phyloP scores from a whole-genome alignment of 306 rosid genomes.

The Vachellia collinsii region DNA sequence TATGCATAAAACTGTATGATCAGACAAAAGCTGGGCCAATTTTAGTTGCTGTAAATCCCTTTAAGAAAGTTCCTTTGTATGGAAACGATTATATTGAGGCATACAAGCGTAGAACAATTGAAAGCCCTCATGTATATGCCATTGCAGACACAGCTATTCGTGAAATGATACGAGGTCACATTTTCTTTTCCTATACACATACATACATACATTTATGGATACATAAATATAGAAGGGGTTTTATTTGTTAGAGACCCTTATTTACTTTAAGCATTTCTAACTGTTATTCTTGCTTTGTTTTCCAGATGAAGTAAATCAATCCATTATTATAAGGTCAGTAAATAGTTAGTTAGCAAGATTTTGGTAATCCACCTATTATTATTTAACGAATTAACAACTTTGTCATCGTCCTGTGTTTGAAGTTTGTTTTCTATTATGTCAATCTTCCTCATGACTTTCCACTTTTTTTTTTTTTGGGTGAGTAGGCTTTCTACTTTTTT shows the following conservation, averaged over 20 bases:
- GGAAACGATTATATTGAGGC: conserved; percentile 86
- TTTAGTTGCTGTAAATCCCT: conserved; percentile 95
- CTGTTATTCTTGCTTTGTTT: conserved; percentile 31
- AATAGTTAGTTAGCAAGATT: conserved; percentile 6
- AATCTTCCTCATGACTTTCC: conserved; percentile 10
- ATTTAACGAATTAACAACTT: conserved; percentile 14
- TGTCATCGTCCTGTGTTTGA: neutral
- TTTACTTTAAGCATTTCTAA: conserved; percentile 41
- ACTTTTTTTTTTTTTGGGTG: conserved; percentile 12
- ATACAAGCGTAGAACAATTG: conserved; percentile 69
- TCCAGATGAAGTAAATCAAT: conserved; percentile 98
- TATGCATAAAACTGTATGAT: conserved; percentile 37
- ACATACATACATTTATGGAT: neutral
- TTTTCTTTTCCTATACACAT: conserved; percentile 19
- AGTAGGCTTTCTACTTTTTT: conserved; percentile 2
- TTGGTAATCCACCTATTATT: neutral
- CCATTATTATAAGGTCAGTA: conserved; percentile 94
- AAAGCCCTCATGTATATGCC: conserved; percentile 96
- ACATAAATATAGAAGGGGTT: conserved; percentile 23
- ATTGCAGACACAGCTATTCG: conserved; percentile 91
- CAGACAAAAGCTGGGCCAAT: conserved; percentile 99
- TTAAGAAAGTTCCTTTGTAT: conserved; percentile 87
- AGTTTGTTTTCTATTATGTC: conserved; percentile 27
- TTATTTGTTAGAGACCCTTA: conserved; percentile 30
- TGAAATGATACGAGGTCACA: conserved; percentile 88